Base-by-base conservation (phyloP, 2,329 filamentous ascomycete genomes). In the Tolypocladium paradoxum region DNA sequence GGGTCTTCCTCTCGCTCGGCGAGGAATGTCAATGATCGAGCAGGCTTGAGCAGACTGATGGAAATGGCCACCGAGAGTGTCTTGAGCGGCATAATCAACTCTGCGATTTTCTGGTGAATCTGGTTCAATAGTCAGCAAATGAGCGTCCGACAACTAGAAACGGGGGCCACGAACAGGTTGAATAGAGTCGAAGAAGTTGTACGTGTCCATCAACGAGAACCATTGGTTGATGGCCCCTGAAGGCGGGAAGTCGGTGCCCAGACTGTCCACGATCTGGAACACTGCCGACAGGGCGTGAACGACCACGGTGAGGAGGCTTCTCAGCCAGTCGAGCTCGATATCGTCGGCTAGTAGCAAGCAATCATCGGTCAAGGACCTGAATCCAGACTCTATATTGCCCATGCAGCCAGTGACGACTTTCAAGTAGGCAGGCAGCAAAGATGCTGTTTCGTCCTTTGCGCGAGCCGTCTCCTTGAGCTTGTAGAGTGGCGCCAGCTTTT, bases 271-370 rank as follows among this genome's bases (percentile, higher is more conserved):
- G n/a, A 87, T 75, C 58, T 89, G 78, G 60, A 91, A 88, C 27
- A 90, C 71, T 18, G 90, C 75, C 49, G 89, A 84, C 68, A 93
- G 74, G 40, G 85, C 78, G 63, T 93, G 87, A 38, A 87, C 74
- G 45, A 86, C 77, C 66, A 95, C 89, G 16, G 83, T 81, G 24
- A 90, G 72, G 29, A 83, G 71, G 6, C 77, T 82, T 52, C 77
- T 76, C 27, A 78, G 69, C 82, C 85, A 92, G 50, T 79, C 74
- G 7, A 77, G 49, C 55, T 79, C 76, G 12, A 80, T 59, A 36
- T 79, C 76, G 27, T 83, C 81, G 1, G 76, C 74, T 37, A 74
- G 64, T 53, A 78, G 58, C 12, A 73, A 64, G 36, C 65, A 63
- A 22, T 80, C 74, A 45, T 81, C 76, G 24, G 77, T 75, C 27